phyloP scores from a whole-genome alignment of 805 yeast genomes.

The Blastobotrys chiropterorum region DNA sequence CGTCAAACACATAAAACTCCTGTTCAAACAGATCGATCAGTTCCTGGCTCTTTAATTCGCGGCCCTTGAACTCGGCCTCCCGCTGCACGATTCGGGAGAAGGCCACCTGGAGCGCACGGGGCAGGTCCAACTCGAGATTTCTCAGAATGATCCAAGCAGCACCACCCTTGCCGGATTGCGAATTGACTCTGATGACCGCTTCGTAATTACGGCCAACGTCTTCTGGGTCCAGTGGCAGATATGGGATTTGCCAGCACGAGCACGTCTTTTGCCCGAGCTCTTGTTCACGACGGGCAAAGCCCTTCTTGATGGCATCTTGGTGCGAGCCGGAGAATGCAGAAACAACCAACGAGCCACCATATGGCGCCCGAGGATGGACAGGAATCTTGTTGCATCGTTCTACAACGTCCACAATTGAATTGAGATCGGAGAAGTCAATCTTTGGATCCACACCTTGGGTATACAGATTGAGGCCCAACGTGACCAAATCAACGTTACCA shows the following conservation, averaged over 20 bases:
- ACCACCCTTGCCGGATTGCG: slow-evolving; percentile 86
- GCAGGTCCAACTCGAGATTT: slow-evolving; percentile 70
- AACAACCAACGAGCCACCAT: slow-evolving; percentile 76
- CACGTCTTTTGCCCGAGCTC: slow-evolving; percentile 31
- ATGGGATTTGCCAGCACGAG: slow-evolving; percentile 64
- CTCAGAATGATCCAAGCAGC: slow-evolving; percentile 82
- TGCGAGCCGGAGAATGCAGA: slow-evolving; percentile 84
- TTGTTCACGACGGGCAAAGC: slow-evolving; percentile 42
- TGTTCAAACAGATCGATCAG: slow-evolving; percentile 58
- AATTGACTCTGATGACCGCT: slow-evolving; percentile 84
- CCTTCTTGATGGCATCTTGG: slow-evolving; percentile 84
- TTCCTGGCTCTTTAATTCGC: slow-evolving; percentile 62
- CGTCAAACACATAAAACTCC: slow-evolving; percentile 43
- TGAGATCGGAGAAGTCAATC: slow-evolving; percentile 64
- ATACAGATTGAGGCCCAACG: slow-evolving; percentile 68
- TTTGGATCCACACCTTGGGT: slow-evolving; percentile 73
- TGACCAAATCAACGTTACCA: slow-evolving; percentile 78
- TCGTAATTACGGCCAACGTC: slow-evolving; percentile 87
- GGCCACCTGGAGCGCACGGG: slow-evolving; percentile 72
- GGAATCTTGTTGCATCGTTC: slow-evolving; percentile 80
- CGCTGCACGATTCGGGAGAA: slow-evolving; percentile 66
- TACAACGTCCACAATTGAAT: slow-evolving; percentile 60
- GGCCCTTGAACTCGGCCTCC: slow-evolving; percentile 63
- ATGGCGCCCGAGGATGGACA: slow-evolving; percentile 72
- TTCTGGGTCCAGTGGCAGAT: slow-evolving; percentile 76